These are phyloP conservation scores for Penicillium verrucosum DNA, from an alignment of 2,329 filamentous ascomycete genomes.

Conservation along the genomic window DNA sequence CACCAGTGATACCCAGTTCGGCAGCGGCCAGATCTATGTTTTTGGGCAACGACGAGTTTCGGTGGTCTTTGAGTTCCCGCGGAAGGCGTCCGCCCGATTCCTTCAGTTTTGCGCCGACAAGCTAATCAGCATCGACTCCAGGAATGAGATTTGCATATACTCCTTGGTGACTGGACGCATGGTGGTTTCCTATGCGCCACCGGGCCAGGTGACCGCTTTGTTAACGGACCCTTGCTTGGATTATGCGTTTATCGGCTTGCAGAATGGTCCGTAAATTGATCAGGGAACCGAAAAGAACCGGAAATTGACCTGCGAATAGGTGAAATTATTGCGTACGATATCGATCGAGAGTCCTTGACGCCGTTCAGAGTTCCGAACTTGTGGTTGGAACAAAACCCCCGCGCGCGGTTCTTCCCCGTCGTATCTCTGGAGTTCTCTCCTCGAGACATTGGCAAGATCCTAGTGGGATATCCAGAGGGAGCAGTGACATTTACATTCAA, in stretches of 20 bases:
- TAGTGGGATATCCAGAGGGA: constrained; percentile 88
- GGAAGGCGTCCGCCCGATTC: constrained; percentile 69
- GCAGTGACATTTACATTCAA: constrained; percentile 94
- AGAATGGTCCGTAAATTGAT: constrained; percentile 53
- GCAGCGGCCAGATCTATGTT: constrained; percentile 82
- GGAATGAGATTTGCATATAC: constrained; percentile 81
- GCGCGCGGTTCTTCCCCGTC: constrained; percentile 62
- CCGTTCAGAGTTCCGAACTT: constrained; percentile 82
- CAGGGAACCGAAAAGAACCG: not conserved
- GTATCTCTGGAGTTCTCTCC: constrained; percentile 83
- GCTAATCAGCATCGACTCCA: constrained; percentile 77
- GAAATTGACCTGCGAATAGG: constrained; percentile 41
- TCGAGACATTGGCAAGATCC: constrained; percentile 82
- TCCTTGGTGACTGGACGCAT: constrained; percentile 69
- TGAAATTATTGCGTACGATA: constrained; percentile 86
- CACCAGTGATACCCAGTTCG: constrained; percentile 82
- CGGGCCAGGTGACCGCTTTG: constrained; percentile 70
- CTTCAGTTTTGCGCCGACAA: constrained; percentile 85
- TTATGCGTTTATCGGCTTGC: constrained; percentile 82
- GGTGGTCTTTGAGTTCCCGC: constrained; percentile 67
- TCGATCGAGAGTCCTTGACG: constrained; percentile 74
- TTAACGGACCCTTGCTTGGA: constrained; percentile 87
- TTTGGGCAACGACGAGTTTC: constrained; percentile 79
- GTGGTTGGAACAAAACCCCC: constrained; percentile 72
- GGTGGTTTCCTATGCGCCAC: constrained; percentile 68